Evolutionary conservation across 2,329 filamentous ascomycete genomes (phyloP), one percentile per base, ranked within the genome.

Genomic region (Alternaria postmessia): DNA sequence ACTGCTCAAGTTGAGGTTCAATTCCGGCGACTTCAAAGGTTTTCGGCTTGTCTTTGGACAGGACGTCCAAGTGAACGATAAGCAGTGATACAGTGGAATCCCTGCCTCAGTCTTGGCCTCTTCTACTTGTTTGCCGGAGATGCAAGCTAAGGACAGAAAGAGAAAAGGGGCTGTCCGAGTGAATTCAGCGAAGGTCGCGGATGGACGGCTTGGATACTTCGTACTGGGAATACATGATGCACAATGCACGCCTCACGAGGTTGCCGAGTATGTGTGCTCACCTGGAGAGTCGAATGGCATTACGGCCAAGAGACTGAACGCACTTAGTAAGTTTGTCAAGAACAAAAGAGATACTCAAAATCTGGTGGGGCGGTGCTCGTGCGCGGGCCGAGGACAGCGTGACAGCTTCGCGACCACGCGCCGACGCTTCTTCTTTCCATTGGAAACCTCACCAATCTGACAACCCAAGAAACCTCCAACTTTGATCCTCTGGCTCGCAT

Each of bases 381-480:
- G 44, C 44, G 44, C 44, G 44, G 44, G 26, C 26, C 44, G 44
- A 47, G 32, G 44, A 47, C 44, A 47, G 36, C 16, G 36, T 38
- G 16, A 38, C 36, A 38, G 36, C 36, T 38, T 38, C 36, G 16
- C 36, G 36, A 18, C 6, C 14, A 38, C 16, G 7, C 28, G 28
- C 8, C 36, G 36, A 38, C 16, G 4, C 3, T 38, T 38, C 36
- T 38, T 8, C 16, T 32, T 12, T 30, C 28, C 28, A 32, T 30
- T 32, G 20, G 26, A 47, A 32, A 47, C 26, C 30, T 47, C 44
- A 18, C 43, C 18, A 28, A 18, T 18, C 26, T 47, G 6, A n/a
- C 36, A 18, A 38, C 7, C 26, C 44, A n/a, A 7, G 44, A 47
- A 20, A 28, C 20, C 30, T 47, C 30, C 30, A 18, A 32, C 44